Conservation (phyloP, 2,329 filamentous ascomycete species). For the Didymella pomorum region DNA sequence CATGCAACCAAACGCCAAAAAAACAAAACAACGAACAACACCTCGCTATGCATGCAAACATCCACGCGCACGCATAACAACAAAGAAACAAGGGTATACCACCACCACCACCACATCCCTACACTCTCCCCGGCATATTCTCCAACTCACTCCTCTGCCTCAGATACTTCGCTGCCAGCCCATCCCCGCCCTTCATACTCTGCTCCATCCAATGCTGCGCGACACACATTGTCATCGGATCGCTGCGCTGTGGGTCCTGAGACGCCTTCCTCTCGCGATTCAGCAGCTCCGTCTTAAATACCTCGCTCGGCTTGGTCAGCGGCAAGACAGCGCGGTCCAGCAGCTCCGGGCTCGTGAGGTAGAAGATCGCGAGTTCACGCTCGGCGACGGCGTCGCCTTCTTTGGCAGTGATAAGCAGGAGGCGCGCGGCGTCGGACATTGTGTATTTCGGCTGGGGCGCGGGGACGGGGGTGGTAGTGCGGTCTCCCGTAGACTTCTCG, state of each 20-base stretch:
- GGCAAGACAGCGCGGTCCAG: slow-evolving; percentile 82
- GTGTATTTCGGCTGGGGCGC: slow-evolving; percentile 68
- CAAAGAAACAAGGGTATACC: not conserved
- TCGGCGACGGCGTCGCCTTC: slow-evolving; percentile 90
- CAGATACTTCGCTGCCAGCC: slow-evolving; percentile 82
- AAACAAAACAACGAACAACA: not conserved
- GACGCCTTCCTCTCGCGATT: slow-evolving; percentile 64
- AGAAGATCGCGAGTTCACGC: slow-evolving; percentile 91
- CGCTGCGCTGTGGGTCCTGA: slow-evolving; percentile 70
- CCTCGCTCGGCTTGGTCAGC: slow-evolving; percentile 82
- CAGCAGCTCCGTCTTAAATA: slow-evolving; percentile 89
- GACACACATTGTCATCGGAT: slow-evolving; percentile 89
- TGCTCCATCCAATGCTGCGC: slow-evolving; percentile 98
- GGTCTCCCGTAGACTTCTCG: slow-evolving; percentile 25
- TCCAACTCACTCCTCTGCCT: slow-evolving; percentile 73
- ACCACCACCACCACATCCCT: not conserved
- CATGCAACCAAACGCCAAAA: not conserved
- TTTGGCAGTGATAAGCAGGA: slow-evolving; percentile 93
- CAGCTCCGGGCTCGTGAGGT: slow-evolving; percentile 88
- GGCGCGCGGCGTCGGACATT: slow-evolving; percentile 81
- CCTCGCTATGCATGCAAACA: not conserved
- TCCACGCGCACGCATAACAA: not conserved
- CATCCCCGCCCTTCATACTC: slow-evolving; percentile 84
- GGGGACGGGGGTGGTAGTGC: slow-evolving; percentile 19
- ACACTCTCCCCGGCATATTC: slow-evolving; percentile 58